Base-by-base conservation (phyloP, 495 filamentous ascomycete species). In the Penicillium waksmanii region DNA sequence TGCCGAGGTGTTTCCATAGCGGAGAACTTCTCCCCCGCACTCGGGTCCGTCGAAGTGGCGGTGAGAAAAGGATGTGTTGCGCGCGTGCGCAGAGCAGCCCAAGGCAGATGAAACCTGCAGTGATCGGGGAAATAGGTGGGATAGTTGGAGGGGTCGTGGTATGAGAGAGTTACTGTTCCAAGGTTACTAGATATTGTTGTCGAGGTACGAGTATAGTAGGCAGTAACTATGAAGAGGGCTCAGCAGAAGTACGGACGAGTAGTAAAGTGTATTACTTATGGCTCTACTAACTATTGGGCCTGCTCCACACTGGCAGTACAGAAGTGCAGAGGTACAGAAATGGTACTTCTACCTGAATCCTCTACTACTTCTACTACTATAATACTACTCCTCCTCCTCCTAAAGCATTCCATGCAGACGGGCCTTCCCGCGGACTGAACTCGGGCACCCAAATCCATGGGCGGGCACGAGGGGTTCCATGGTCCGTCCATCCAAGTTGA, bases 401-500 rank as follows among this genome's bases (percentile, higher is more conserved):
- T 31, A 31, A 1, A 31, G 6, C 8, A 31, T 25, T 48, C 46
- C 46, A 13, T 56, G 53, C 57, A 51, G 52, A 64, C 63, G 63
- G 63, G 63, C 56, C 51, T 56, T 56, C 60, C 63, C 63, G 63
- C 58, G 27, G 52, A 21, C 51, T 56, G 7, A 9, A 66, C 51
- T 66, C 63, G 63, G 63, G 64, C 60, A 63, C 56, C 63, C 57
- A 66, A 38, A 56, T 57, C 63, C 63, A 52, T 46, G 63, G 64
- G 2, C 6, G 53, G 33, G 38, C 49, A 31, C 3, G 53, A 31
- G 48, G 42, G 27, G 65, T 57, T 60, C 42, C 60, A 56, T 25
- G 53, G 17, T 42, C 36, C 10, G 12, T 8, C 5, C 27, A 31
- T 31, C 27, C 27, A 2, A 9, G 6, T 31, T 10, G 8, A 17